Base-by-base conservation (phyloP, 306 rosid species). In the Sindora glabra region DNA sequence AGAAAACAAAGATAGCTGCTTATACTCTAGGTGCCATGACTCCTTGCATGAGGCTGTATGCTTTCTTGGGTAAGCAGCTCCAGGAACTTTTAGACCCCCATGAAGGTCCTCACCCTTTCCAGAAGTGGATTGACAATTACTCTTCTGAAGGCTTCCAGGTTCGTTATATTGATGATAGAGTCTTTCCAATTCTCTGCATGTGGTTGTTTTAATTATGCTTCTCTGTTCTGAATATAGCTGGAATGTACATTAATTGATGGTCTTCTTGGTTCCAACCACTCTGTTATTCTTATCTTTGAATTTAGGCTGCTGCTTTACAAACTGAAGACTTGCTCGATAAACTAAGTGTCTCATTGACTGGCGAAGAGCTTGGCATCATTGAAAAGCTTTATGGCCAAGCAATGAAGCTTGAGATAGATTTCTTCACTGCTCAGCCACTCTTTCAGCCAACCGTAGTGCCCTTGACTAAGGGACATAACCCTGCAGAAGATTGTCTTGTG, bases 1-100 rank as follows among this genome's bases (percentile, higher is more conserved):
- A 94, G 86, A 84, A 84, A 81, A 94, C 97, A 44, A 89, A 89
- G 81, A 80, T 94, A 59, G 89, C 97, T 67, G 99, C 99, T 53
- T 94, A 94, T 73, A 82, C 95, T 53, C 77, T 94, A 56, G 95
- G 95, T 69, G 99, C 95, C 70, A 79, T 86, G 95, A 75, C 94
- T 63, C 99, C 99, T 55, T 94, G 99, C 74, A 89, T 89, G 99
- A 94, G 87, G 66, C 79, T 94, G 25, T 94, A 94, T 69, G 95
- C 99, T 56, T 81, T 76, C 79, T 23, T 94, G 69, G 97, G 97
- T 36, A 84, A 77, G 50, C 80, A 84, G 81, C 80, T 94, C 54
- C 54, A 71, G 79, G 74, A 62, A 55, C 84, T 83, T 71, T 58
- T 61, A 56, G 74, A 80, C 62, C 52, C 72, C 61, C 45, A 66